Percentiles rank a stretch among this genome's conserved stretches.
Evolutionary conservation across 179 eudicot genomes (phyloP).

Genomic region (Patellifolia procumbens): DNA sequence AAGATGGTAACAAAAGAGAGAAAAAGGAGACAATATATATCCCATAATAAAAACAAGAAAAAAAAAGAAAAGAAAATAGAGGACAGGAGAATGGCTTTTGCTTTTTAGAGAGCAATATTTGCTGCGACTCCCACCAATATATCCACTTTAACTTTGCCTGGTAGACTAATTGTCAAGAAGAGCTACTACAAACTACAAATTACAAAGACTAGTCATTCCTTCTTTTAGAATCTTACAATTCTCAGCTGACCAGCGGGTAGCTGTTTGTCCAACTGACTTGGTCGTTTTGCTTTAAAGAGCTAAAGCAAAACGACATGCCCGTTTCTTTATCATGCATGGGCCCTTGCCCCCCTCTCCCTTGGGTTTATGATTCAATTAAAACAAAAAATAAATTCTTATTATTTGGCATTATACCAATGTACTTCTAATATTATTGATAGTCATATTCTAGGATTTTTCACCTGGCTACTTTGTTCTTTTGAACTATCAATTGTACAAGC

Average conservation of each 20-base stretch:
- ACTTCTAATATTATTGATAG: too few species aligned
- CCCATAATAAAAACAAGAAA: not conserved
- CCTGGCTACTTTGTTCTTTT: too few species aligned
- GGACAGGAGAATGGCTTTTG: not conserved
- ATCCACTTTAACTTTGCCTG: slow-evolving; percentile 20
- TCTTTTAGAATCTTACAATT: not conserved
- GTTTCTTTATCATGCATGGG: slow-evolving; percentile 12
- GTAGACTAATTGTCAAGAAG: slow-evolving; percentile 18
- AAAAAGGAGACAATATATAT: slow-evolving; percentile 13
- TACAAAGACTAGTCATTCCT: slow-evolving; percentile 3
- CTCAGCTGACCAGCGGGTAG: slow-evolving; percentile 28
- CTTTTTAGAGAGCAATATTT: slow-evolving; percentile 18
- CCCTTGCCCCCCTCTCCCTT: not conserved
- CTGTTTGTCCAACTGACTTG: not conserved
- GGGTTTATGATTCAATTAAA: not conserved
- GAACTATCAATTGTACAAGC: too few species aligned
- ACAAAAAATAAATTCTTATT: too few species aligned
- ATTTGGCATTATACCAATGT: too few species aligned
- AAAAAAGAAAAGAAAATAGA: not conserved
- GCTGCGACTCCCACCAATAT: not conserved
- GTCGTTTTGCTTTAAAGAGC: slow-evolving; percentile 22
- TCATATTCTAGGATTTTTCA: too few species aligned
- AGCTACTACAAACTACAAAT: not conserved
- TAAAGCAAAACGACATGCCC: slow-evolving; percentile 23
- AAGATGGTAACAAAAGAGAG: slow-evolving; percentile 21